Evolutionary conservation across 768 basidiomycete genomes (phyloP).

Genomic region (Lenzites betulinus): DNA sequence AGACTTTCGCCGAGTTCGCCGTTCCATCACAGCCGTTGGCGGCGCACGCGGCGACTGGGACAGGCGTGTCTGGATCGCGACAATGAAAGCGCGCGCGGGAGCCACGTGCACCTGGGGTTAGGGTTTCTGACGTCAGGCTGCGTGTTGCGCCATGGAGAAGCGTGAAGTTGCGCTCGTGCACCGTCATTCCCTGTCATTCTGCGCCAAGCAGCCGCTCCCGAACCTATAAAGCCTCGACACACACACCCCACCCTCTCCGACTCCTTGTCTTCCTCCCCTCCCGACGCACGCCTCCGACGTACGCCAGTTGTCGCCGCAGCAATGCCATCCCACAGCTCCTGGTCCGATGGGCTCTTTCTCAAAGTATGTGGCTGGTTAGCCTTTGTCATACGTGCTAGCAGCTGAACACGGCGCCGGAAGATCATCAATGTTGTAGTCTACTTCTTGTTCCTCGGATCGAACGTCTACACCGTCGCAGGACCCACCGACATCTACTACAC

Average conservation of each 20-base stretch:
- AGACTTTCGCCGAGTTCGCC: no score
- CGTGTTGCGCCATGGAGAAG: constrained; percentile 12
- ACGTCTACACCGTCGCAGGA: constrained; percentile 82
- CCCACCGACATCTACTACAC: constrained; percentile 70
- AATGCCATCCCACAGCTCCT: constrained; percentile 47
- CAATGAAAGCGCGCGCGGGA: no score
- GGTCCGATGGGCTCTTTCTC: constrained; percentile 82
- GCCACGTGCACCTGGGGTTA: no score
- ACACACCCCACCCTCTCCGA: constrained; percentile 6
- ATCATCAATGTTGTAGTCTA: constrained; percentile 83
- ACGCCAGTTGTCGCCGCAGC: neutral
- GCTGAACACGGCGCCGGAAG: constrained; percentile 34
- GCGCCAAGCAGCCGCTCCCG: constrained; percentile 3
- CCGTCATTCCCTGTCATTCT: neutral
- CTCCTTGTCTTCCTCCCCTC: constrained; percentile 4
- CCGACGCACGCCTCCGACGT: neutral
- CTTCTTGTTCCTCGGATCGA: constrained; percentile 85
- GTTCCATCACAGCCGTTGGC: no score
- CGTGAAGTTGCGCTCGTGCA: constrained; percentile 4
- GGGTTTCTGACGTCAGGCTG: constrained; percentile 14
- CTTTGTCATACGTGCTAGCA: neutral
- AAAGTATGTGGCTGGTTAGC: constrained; percentile 50
- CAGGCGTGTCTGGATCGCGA: no score
- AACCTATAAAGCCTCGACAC: constrained; percentile 14
- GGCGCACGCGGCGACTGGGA: no score